A percentile compares a stretch with the other conserved stretches of the same genome.
These are phyloP conservation scores for Dothistroma pini DNA, from an alignment of 2,329 filamentous ascomycete species.

Conservation along the genomic window DNA sequence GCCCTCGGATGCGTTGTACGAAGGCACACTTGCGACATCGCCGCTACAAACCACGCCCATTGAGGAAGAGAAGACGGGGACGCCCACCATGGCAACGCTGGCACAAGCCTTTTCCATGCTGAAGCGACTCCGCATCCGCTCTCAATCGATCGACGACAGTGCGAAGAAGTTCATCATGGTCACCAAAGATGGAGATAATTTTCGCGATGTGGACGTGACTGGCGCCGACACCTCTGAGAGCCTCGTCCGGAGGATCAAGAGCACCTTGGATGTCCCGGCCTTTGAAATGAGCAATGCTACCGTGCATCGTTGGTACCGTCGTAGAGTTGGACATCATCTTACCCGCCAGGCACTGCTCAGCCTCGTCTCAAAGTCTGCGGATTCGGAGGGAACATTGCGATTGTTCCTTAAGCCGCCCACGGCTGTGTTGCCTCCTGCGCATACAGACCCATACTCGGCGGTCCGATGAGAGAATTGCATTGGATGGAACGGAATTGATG, in stretches of 20 bases:
- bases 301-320: background rate
- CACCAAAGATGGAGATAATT: background rate
- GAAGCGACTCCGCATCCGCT: background rate
- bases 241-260: background rate
- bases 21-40: background rate
- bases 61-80: background rate
- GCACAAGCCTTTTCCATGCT: background rate
- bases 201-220: background rate
- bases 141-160: background rate
- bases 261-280: background rate
- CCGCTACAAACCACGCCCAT: background rate
- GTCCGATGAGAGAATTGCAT: background rate
- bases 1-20: background rate
- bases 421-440: background rate
- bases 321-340: background rate
- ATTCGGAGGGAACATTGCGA: background rate
- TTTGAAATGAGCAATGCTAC: background rate
- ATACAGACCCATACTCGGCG: background rate
- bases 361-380: background rate
- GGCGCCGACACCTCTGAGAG: background rate
- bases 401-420: background rate
- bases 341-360: background rate
- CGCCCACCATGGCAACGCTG: background rate
- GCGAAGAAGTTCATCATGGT: background rate
- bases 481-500: background rate